Conservation (phyloP, 495 filamentous ascomycete species). For the Xeromyces bisporus region DNA sequence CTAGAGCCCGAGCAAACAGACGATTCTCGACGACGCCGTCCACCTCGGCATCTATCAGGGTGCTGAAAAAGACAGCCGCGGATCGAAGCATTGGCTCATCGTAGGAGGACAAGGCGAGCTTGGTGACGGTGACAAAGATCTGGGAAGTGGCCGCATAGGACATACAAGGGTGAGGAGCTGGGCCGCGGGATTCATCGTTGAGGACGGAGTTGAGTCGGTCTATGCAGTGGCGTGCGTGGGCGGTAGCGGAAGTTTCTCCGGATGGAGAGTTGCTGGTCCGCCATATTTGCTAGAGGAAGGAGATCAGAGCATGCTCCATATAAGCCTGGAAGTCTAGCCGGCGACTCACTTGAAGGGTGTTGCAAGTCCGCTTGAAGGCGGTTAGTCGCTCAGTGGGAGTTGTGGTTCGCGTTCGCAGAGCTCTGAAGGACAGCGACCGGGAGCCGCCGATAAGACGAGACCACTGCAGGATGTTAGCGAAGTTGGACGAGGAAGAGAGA, state of each 20-base stretch:
- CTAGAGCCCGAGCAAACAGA: slow-evolving; percentile 66
- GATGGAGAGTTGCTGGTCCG: slow-evolving; percentile 39
- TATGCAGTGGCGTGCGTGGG: slow-evolving; percentile 36
- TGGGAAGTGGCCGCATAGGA: slow-evolving; percentile 66
- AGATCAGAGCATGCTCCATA: slow-evolving; percentile 1
- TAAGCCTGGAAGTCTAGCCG: slow-evolving; percentile 1
- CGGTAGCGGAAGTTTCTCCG: slow-evolving; percentile 31
- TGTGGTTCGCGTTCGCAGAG: slow-evolving; percentile 43
- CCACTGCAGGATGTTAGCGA: slow-evolving; percentile 39
- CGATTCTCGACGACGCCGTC: slow-evolving; percentile 79
- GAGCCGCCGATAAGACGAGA: slow-evolving; percentile 78
- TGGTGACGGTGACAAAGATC: slow-evolving; percentile 71
- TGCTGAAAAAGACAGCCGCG: slow-evolving; percentile 70
- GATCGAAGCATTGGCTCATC: slow-evolving; percentile 66
- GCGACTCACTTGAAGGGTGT: slow-evolving; percentile 54
- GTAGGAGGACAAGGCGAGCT: slow-evolving; percentile 63
- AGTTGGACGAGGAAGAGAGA: neutral
- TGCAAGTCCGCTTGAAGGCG: slow-evolving; percentile 78
- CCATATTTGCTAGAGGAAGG: slow-evolving; percentile 54
- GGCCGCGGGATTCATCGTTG: slow-evolving; percentile 73
- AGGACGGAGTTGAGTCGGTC: slow-evolving; percentile 61
- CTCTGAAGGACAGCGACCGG: slow-evolving; percentile 42
- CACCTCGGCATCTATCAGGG: slow-evolving; percentile 86
- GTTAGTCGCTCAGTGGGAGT: slow-evolving; percentile 74
- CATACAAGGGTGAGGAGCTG: slow-evolving; percentile 77